Percentiles rank a stretch among this genome's conserved stretches.
Evolutionary conservation across 176 grass and related monocot genomes (phyloP).

Genomic region (Otatea glauca): DNA sequence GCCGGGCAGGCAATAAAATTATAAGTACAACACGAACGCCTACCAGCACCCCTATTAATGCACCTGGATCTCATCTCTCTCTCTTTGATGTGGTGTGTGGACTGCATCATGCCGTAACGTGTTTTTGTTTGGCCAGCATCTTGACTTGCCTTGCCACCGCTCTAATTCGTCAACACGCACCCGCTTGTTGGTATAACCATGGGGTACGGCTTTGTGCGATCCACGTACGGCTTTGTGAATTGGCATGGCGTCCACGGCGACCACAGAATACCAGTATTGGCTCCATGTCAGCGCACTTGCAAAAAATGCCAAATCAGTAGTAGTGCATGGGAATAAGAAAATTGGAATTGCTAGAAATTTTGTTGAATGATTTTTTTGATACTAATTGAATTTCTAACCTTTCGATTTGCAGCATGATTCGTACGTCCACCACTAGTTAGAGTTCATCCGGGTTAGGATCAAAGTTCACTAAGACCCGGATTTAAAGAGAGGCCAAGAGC

Average conservation of each 20-base stretch:
- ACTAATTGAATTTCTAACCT: no score
- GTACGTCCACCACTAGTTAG: no score
- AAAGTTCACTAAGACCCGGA: no score
- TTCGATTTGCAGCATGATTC: no score
- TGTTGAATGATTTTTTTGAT: no score
- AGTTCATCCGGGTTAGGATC: no score
- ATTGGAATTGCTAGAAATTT: no score
- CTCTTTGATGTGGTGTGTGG: slow-evolving; percentile 18
- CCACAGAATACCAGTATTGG: neutral
- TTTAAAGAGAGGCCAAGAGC: no score
- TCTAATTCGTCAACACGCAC: neutral
- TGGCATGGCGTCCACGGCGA: neutral
- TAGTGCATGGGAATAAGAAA: no score
- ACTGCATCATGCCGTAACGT: slow-evolving; percentile 11
- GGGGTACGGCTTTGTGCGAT: neutral
- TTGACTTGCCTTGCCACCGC: neutral
- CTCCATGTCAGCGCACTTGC: neutral
- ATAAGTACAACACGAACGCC: slow-evolving; percentile 40
- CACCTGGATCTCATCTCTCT: slow-evolving; percentile 3
- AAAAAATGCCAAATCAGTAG: neutral
- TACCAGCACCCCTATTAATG: slow-evolving; percentile 41
- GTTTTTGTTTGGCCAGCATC: neutral
- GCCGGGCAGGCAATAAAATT: slow-evolving; percentile 21
- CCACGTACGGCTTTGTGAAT: slow-evolving; percentile 10
- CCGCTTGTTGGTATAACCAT: neutral